These are phyloP conservation scores for Pythium folliculosum DNA, from an alignment of 352 stramenopile genomes.

Conservation along the genomic window DNA sequence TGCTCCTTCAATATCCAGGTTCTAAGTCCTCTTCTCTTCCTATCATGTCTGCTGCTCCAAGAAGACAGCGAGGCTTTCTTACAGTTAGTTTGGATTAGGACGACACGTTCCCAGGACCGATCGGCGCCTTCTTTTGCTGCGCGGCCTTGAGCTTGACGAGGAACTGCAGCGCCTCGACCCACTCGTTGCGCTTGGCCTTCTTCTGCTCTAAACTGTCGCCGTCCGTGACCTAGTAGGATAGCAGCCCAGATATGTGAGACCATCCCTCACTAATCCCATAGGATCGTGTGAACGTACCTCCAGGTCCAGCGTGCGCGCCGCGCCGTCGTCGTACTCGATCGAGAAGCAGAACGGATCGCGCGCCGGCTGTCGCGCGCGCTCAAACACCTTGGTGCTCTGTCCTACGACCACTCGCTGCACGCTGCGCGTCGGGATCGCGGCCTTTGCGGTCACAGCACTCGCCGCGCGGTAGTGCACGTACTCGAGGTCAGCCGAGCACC, in stretches of 20 bases:
- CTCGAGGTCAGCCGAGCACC: conserved; percentile 73
- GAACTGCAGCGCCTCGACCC: conserved; percentile 73
- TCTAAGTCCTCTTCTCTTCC: no score
- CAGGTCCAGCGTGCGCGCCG: conserved; percentile 61
- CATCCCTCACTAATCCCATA: background rate
- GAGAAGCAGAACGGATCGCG: conserved; percentile 71
- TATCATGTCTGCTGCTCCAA: no score
- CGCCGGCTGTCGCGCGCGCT: conserved; percentile 51
- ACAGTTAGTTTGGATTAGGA: no score
- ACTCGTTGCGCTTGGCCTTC: conserved; percentile 58
- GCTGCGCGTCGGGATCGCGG: conserved; percentile 56
- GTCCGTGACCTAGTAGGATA: conserved; percentile 49
- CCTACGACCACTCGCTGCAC: conserved; percentile 47
- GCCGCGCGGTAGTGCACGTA: conserved; percentile 73
- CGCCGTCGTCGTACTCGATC: conserved; percentile 67
- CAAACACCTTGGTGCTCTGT: conserved; percentile 64
- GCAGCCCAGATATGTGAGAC: conserved; percentile 1
- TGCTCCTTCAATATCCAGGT: no score
- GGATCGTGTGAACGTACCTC: conserved; percentile 39
- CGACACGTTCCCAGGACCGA: no score
- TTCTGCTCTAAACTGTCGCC: conserved; percentile 66
- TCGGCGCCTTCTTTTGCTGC: conserved; percentile 25
- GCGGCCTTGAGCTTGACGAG: conserved; percentile 66
- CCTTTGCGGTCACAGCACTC: conserved; percentile 50
- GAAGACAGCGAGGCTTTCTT: no score